A percentile compares a stretch with the other conserved stretches of the same genome.
These are phyloP conservation scores for Fusarium lyarnte DNA, from an alignment of 2,329 filamentous ascomycete species.

Conservation along the genomic window DNA sequence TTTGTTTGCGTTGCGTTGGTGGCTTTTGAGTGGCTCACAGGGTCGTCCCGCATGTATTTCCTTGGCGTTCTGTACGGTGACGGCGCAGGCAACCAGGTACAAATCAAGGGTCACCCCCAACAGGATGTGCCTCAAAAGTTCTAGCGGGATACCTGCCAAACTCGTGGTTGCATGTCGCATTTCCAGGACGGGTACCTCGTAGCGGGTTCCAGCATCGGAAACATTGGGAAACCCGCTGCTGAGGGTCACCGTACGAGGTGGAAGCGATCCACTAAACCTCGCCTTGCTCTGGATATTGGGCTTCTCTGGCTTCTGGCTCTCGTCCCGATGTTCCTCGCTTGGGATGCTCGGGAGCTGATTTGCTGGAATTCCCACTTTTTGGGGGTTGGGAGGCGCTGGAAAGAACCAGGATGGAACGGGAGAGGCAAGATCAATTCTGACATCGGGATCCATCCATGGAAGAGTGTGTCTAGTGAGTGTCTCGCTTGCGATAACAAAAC, in stretches of 20 bases:
- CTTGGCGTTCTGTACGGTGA: constrained; percentile 13
- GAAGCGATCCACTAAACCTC: constrained; percentile 25
- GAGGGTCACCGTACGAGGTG: constrained; percentile 7
- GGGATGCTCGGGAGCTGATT: constrained; percentile 9
- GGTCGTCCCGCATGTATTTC: constrained; percentile 25
- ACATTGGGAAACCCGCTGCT: constrained; percentile 13
- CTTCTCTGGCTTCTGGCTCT: constrained; percentile 18
- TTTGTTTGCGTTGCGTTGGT: constrained; percentile 27
- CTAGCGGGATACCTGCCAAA: constrained; percentile 22
- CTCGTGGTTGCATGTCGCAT: constrained; percentile 4
- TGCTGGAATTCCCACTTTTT: constrained; percentile 31
- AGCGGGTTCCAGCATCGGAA: constrained; percentile 11
- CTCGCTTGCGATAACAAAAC: constrained; percentile 34
- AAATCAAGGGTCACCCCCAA: neutral
- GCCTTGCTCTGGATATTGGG: constrained; percentile 14
- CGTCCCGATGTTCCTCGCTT: constrained; percentile 26
- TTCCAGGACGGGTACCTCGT: constrained; percentile 6
- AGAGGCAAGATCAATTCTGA: constrained; percentile 26
- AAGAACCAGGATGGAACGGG: constrained; percentile 18
- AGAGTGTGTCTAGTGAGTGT: neutral
- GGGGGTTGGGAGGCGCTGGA: constrained; percentile 22
- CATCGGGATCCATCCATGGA: neutral
- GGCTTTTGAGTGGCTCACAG: constrained; percentile 10
- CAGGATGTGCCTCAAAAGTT: neutral
- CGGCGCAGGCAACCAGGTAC: constrained; percentile 16